Evolutionary conservation across 768 basidiomycete genomes (phyloP), one percentile per base, ranked within the genome.

Genomic region (Lentinus brumalis): DNA sequence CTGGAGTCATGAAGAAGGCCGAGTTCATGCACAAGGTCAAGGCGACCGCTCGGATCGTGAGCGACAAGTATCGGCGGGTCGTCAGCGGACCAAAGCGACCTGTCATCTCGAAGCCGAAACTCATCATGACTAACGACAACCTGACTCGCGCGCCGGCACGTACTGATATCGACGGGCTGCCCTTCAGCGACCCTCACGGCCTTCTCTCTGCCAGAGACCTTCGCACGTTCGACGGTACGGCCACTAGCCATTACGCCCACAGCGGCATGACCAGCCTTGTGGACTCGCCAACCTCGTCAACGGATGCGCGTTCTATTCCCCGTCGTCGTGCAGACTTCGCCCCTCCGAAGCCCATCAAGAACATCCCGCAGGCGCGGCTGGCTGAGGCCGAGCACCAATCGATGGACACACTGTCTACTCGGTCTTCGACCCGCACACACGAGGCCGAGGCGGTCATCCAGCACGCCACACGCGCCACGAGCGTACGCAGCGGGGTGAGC

Each of bases 321-420:
- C 79, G 83, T 44, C 77, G 87, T 51, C 79, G 89, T 61, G 80
- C 86, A 0, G 89, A 91, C 73, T 91, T 91, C 68, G 85, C 78
- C 10, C 82, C 83, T n/a, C 83, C 86, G 7, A 78, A 78, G 67
- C 73, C 69, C 81, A 75, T 51, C 79, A 79, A 62, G 50, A 16
- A 53, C 44, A 58, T 50, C 74, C 79, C 56, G 72, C 73, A 35
- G 35, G 35, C 47, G 76, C 78, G 53, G 67, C 73, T 53, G 64
- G 76, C 29, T 68, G 46, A 50, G 44, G 59, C 74, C 77, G 79
- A 61, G 69, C 69, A 40, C 77, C 66, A 65, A 50, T 44, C 57
- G 35, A 30, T 56, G 39, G 47, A 38, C 30, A 42, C 74, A 67
- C 50, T 79, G 70, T 73, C 67, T n/a, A 70, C 73, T 0, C 60